Conservation (phyloP, 2,329 filamentous ascomycete genomes). For the Penicillium thymicola region DNA sequence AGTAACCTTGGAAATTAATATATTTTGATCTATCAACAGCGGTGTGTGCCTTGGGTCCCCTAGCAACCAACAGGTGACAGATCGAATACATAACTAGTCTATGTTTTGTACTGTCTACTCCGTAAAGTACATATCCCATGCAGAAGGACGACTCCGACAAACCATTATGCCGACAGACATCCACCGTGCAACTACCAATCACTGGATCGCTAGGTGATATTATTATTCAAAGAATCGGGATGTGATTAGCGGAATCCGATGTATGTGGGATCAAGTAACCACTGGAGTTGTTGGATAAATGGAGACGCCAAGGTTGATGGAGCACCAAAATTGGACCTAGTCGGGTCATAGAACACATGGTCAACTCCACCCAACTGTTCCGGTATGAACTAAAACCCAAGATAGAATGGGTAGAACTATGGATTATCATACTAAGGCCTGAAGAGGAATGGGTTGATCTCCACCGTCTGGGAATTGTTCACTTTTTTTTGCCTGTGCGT, state of each 20-base stretch:
- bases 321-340: slow-evolving; percentile 10
- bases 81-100: slow-evolving; percentile 17
- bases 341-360: slow-evolving; percentile 25
- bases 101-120: neutral
- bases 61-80: slow-evolving; percentile 21
- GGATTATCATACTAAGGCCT: slow-evolving; percentile 8
- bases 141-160: neutral
- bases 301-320: slow-evolving; percentile 1
- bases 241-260: slow-evolving; percentile 13
- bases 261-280: slow-evolving; percentile 4
- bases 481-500: slow-evolving; percentile 8
- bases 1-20: neutral
- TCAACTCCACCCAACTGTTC: slow-evolving; percentile 5
- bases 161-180: neutral
- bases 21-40: slow-evolving; percentile 11
- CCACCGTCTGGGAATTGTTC: slow-evolving; percentile 7
- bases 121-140: neutral
- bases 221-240: slow-evolving; percentile 9
- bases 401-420: slow-evolving; percentile 20
- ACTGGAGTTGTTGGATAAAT: slow-evolving; percentile 3
- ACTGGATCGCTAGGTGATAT: slow-evolving; percentile 8
- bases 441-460: slow-evolving; percentile 9
- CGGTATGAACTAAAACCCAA: slow-evolving; percentile 23
- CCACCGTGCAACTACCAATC: slow-evolving; percentile 14
- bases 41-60: slow-evolving; percentile 18